A percentile compares a stretch with the other conserved stretches of the same genome.
Conservation (phyloP, 345 rosid species). For the Rubroshorea leprosula region DNA sequence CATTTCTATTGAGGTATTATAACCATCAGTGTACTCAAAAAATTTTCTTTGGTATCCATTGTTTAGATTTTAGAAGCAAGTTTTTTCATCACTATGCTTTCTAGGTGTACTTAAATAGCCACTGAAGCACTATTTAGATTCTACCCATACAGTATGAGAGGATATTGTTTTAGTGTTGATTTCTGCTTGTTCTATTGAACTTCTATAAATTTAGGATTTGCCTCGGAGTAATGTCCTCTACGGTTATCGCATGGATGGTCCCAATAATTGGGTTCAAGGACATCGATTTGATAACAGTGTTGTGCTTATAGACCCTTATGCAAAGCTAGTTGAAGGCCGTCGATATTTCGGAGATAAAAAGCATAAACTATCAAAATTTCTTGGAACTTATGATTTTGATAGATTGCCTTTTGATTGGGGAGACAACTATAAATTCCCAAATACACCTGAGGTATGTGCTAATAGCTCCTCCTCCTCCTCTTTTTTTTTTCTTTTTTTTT, state of each 20-base stretch:
- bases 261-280: slow-evolving; percentile 69
- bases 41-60: background rate
- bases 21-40: slow-evolving; percentile 11
- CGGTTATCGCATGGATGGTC: slow-evolving; percentile 88
- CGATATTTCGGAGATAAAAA: slow-evolving; percentile 62
- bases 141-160: background rate
- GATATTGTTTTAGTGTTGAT: background rate
- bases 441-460: slow-evolving; percentile 66
- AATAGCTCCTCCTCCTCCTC: background rate
- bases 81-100: slow-evolving; percentile 1
- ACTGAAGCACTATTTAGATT: background rate
- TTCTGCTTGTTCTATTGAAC: slow-evolving; percentile 9
- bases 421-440: slow-evolving; percentile 55
- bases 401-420: slow-evolving; percentile 86
- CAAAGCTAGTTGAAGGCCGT: slow-evolving; percentile 85
- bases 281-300: slow-evolving; percentile 67
- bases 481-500: slow-evolving; percentile 5
- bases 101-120: background rate
- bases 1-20: slow-evolving; percentile 62
- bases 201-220: slow-evolving; percentile 48
- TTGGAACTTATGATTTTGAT: slow-evolving; percentile 85
- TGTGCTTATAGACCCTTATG: slow-evolving; percentile 81
- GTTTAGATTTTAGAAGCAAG: too few species aligned
- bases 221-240: slow-evolving; percentile 65
- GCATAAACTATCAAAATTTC: slow-evolving; percentile 50